Percentiles rank a stretch among this genome's conserved stretches.
These are phyloP conservation scores for Huntiella abstrusa DNA, from an alignment of 2,329 filamentous ascomycete genomes.

Conservation along the genomic window DNA sequence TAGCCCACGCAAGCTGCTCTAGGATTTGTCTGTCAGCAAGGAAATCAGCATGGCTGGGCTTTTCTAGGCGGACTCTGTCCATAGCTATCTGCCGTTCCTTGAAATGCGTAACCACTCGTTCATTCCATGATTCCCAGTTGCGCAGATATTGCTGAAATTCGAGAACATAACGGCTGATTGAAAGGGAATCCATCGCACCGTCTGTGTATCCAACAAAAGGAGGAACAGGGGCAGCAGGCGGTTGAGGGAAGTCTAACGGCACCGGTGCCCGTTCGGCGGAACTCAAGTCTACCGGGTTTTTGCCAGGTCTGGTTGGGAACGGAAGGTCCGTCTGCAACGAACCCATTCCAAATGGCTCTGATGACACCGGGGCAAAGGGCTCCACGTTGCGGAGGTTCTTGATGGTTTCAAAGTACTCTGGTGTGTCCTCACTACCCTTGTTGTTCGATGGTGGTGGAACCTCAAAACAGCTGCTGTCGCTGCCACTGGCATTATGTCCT, in stretches of 20 bases:
- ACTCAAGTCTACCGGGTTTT: constrained; percentile 17
- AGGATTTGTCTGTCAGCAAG: constrained; percentile 13
- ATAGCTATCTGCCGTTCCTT: constrained; percentile 29
- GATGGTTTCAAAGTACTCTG: constrained; percentile 35
- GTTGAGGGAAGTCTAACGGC: constrained; percentile 26
- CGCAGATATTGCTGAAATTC: constrained; percentile 8
- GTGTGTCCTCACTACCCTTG: constrained; percentile 34
- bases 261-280: constrained; percentile 17
- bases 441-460: not conserved
- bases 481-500: constrained; percentile 14
- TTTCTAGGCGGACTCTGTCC: constrained; percentile 24
- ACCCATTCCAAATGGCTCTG: constrained; percentile 34
- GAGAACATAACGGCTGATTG: not conserved
- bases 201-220: constrained; percentile 4
- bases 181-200: not conserved
- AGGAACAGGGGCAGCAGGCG: constrained; percentile 32
- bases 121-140: constrained; percentile 23
- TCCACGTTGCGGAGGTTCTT: constrained; percentile 37
- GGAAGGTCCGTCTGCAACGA: constrained; percentile 39
- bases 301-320: constrained; percentile 33
- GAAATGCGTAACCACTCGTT: constrained; percentile 36
- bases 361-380: constrained; percentile 25
- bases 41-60: constrained; percentile 27
- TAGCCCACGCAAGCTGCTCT: constrained; percentile 40
- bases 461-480: not conserved